phyloP scores from a whole-genome alignment of 1,139 yeast species.

The Meyerozyma sp. region DNA sequence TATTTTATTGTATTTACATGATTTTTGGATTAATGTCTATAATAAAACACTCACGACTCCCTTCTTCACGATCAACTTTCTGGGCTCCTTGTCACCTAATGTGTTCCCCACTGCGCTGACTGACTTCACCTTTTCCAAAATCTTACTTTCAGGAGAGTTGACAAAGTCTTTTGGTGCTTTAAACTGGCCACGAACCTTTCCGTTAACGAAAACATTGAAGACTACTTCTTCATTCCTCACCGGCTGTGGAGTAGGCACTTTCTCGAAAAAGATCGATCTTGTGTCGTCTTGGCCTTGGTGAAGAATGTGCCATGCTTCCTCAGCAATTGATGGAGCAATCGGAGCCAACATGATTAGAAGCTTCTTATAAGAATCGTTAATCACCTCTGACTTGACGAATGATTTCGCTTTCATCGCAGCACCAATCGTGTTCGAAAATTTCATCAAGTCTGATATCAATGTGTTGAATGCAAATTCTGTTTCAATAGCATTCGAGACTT shows the following conservation, averaged over 20 bases:
- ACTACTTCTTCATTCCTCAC: conserved; percentile 29
- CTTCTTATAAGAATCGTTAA: conserved; percentile 42
- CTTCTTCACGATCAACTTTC: conserved; percentile 20
- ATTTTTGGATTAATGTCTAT: not conserved
- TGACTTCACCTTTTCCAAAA: conserved; percentile 12
- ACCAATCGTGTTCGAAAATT: conserved; percentile 56
- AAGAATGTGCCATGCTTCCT: conserved; percentile 71
- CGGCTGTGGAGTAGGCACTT: conserved; percentile 46
- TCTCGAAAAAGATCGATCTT: conserved; percentile 53
- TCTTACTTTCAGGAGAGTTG: conserved; percentile 18
- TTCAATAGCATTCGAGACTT: conserved; percentile 56
- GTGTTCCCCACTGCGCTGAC: conserved; percentile 3
- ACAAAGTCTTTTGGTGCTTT: conserved; percentile 28
- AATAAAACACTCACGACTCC: conserved; percentile 24
- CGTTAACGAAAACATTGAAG: conserved; percentile 62
- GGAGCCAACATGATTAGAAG: conserved; percentile 62
- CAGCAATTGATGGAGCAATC: conserved; percentile 74
- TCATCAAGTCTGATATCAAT: conserved; percentile 85
- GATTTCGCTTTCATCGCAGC: conserved; percentile 26
- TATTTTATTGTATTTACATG: conserved; percentile 5
- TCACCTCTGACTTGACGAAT: conserved; percentile 21
- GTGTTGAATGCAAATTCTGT: conserved; percentile 69
- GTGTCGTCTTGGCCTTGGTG: conserved; percentile 17
- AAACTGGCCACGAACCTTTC: conserved; percentile 54
- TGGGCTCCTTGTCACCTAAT: conserved; percentile 4